Evolutionary conservation across 345 rosid genomes (phyloP).

Genomic region (Eucalyptus rudis): DNA sequence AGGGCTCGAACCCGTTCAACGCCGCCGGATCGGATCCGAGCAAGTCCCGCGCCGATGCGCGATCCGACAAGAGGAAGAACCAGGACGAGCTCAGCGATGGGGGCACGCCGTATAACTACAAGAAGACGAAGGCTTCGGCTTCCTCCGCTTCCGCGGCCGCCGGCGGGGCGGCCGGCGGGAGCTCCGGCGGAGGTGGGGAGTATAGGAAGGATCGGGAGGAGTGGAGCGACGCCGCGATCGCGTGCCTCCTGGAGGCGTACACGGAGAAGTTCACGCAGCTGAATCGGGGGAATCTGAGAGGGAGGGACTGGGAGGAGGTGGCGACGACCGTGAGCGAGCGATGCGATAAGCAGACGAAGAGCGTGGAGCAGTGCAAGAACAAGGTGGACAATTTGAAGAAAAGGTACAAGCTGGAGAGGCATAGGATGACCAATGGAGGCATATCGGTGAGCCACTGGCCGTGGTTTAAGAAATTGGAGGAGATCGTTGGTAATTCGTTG

Average conservation of each 20-base stretch:
- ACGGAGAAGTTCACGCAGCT: slow-evolving; percentile 68
- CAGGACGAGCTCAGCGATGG: slow-evolving; percentile 48
- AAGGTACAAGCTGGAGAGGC: slow-evolving; percentile 77
- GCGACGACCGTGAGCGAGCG: slow-evolving; percentile 68
- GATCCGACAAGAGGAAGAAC: slow-evolving; percentile 43
- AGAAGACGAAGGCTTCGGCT: slow-evolving; percentile 17
- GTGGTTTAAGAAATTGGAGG: slow-evolving; percentile 85
- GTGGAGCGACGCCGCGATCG: slow-evolving; percentile 86
- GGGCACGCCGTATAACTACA: slow-evolving; percentile 36
- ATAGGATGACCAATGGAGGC: slow-evolving; percentile 51
- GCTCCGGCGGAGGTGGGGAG: slow-evolving; percentile 15
- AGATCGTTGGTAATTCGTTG: slow-evolving; percentile 51
- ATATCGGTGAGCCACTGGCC: slow-evolving; percentile 66
- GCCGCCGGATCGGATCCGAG: slow-evolving; percentile 1
- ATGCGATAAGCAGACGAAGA: slow-evolving; percentile 50
- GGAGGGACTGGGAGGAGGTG: slow-evolving; percentile 96
- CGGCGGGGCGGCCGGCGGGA: slow-evolving; percentile 8
- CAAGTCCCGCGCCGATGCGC: slow-evolving; percentile 12
- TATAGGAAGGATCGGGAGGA: slow-evolving; percentile 88
- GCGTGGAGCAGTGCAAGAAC: slow-evolving; percentile 86
- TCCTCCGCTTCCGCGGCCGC: slow-evolving; percentile 8
- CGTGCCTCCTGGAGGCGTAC: slow-evolving; percentile 70
- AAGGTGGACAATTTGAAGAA: slow-evolving; percentile 90
- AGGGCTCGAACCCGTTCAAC: slow-evolving; percentile 17
- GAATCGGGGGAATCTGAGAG: slow-evolving; percentile 75